Percentiles rank a stretch among this genome's conserved stretches.
These are phyloP conservation scores for Penicillium taxi DNA, from an alignment of 495 filamentous ascomycete species.

Conservation along the genomic window DNA sequence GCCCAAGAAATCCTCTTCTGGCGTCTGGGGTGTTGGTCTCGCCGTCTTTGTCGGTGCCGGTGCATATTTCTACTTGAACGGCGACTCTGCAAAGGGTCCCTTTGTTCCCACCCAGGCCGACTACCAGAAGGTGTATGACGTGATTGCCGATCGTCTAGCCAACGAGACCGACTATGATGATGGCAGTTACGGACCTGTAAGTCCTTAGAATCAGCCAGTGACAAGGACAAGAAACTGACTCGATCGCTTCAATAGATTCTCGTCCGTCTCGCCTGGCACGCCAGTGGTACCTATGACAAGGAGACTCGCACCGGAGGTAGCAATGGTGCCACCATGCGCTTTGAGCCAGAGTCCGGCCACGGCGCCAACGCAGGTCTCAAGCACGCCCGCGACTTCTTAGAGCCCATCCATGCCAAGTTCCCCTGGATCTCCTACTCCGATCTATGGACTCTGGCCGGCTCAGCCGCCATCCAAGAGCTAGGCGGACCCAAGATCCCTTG, in stretches of 20 bases:
- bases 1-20: conserved; percentile 39
- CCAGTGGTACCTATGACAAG: conserved; percentile 82
- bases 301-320: conserved; percentile 84
- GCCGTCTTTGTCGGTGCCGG: conserved; percentile 57
- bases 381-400: conserved; percentile 82
- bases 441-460: conserved; percentile 87
- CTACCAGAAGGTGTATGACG: conserved; percentile 94
- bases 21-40: conserved; percentile 47
- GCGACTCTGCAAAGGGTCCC: conserved; percentile 35
- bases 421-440: conserved; percentile 96
- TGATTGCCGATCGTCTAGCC: conserved; percentile 68
- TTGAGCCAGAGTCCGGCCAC: conserved; percentile 83
- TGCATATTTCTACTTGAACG: conserved; percentile 61
- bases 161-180: conserved; percentile 95
- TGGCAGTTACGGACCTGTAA: conserved; percentile 85
- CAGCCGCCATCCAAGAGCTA: conserved; percentile 90
- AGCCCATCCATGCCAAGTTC: conserved; percentile 80
- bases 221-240: not conserved
- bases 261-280: conserved; percentile 80
- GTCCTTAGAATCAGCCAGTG: conserved; percentile 9
- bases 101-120: conserved; percentile 75
- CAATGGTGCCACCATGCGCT: conserved; percentile 98
- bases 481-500: conserved; percentile 80
- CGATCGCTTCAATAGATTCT: conserved; percentile 42
- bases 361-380: conserved; percentile 91